Evolutionary conservation across 805 yeast species (phyloP).

Genomic region (Starmerella apis): DNA sequence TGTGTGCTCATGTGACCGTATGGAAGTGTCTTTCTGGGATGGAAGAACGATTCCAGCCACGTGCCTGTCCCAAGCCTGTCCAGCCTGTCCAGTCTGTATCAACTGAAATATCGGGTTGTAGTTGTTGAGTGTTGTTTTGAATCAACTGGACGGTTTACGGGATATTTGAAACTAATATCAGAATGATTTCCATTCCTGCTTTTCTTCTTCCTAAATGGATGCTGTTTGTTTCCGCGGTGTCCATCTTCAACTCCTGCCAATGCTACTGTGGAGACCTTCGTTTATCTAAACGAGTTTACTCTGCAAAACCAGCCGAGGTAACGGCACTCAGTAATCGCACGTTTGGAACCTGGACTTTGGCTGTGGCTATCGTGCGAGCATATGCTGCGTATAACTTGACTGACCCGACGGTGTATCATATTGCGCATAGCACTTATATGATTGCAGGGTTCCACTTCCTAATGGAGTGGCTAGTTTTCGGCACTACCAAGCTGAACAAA

Average conservation of each 20-base stretch:
- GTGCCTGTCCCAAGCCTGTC: background rate
- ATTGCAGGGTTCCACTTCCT: conserved; percentile 80
- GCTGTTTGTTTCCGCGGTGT: conserved; percentile 74
- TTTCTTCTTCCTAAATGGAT: conserved; percentile 71
- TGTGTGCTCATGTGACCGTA: background rate
- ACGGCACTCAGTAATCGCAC: conserved; percentile 75
- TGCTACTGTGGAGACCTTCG: conserved; percentile 65
- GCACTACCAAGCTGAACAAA: conserved; percentile 72
- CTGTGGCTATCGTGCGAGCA: conserved; percentile 71
- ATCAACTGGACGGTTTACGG: background rate
- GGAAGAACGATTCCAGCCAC: no score
- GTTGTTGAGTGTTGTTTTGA: background rate
- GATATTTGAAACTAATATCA: no score
- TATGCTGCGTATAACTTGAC: conserved; percentile 74
- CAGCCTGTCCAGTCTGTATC: background rate
- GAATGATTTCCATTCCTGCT: conserved; percentile 14
- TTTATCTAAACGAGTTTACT: conserved; percentile 73
- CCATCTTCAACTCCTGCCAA: conserved; percentile 81
- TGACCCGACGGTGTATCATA: conserved; percentile 60
- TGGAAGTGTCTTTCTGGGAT: no score
- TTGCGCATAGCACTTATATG: conserved; percentile 67
- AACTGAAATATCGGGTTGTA: background rate
- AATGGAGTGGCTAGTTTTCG: conserved; percentile 68
- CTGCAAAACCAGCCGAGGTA: conserved; percentile 48
- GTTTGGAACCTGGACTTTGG: conserved; percentile 94